Conservation (phyloP, 2,329 filamentous ascomycete species). For the Lecanicillium sp. region DNA sequence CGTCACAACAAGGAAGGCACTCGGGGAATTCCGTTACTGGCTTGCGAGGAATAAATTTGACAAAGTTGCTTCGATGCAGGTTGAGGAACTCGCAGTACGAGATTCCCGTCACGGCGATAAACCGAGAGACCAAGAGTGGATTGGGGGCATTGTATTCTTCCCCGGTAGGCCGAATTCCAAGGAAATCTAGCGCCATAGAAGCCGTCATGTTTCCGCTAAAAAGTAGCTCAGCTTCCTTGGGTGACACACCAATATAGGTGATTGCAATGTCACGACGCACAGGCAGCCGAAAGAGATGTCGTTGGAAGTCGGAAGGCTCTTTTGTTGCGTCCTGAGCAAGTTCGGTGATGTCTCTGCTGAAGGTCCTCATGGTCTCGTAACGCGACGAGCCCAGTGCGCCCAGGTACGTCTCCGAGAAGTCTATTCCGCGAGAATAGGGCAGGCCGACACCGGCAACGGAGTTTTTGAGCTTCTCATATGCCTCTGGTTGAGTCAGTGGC, state of each 20-base stretch:
- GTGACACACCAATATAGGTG: conserved; percentile 1
- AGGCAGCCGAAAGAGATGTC: background rate
- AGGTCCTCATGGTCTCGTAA: conserved; percentile 3
- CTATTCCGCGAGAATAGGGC: conserved; percentile 2
- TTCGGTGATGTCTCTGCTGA: conserved; percentile 3
- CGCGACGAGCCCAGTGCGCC: conserved; percentile 1
- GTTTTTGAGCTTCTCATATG: background rate
- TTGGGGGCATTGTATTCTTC: background rate
- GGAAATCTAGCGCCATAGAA: conserved; percentile 1
- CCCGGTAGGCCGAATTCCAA: background rate
- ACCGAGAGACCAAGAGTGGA: background rate
- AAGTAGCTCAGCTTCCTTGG: background rate
- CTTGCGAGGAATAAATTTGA: background rate
- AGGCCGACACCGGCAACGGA: background rate
- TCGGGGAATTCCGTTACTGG: background rate
- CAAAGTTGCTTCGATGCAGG: background rate
- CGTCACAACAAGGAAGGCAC: conserved; percentile 5
- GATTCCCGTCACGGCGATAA: conserved; percentile 2
- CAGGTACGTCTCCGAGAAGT: conserved; percentile 1
- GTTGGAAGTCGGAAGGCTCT: conserved; percentile 3
- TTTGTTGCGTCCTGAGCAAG: conserved; percentile 3
- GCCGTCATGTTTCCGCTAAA: conserved; percentile 5
- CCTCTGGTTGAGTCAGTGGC: conserved; percentile 1
- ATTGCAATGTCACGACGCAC: conserved; percentile 2
- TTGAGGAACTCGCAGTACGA: conserved; percentile 7